Conservation (phyloP, 495 filamentous ascomycete genomes). For the Tuber aestivum region DNA sequence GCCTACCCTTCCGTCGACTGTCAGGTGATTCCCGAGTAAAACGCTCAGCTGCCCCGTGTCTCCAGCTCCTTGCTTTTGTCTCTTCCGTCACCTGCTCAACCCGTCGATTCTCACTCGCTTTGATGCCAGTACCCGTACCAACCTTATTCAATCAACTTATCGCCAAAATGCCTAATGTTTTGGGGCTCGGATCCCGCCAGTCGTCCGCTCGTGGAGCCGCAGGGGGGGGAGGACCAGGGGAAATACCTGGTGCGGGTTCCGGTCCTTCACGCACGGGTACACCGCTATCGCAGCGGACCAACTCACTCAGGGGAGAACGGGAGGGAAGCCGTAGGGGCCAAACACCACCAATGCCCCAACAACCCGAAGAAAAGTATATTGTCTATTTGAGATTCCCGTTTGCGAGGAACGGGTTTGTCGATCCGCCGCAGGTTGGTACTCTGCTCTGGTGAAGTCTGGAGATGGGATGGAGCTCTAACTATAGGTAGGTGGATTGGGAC, state of each 20-base stretch:
- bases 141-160: conserved; percentile 3
- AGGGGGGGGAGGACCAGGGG: conserved; percentile 14
- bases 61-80: neutral
- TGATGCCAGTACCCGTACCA: conserved; percentile 3
- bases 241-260: conserved; percentile 4
- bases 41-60: neutral
- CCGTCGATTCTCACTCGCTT: neutral
- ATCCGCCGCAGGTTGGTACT: conserved; percentile 70
- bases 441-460: conserved; percentile 6
- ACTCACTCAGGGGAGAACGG: conserved; percentile 34
- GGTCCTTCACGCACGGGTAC: conserved; percentile 16
- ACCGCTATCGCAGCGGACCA: conserved; percentile 28
- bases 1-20: neutral
- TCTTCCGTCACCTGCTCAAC: neutral
- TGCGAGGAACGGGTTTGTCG: conserved; percentile 75
- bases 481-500: conserved; percentile 52
- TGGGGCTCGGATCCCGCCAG: conserved; percentile 25
- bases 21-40: neutral
- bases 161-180: conserved; percentile 1
- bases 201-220: conserved; percentile 26
- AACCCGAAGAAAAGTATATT: conserved; percentile 52
- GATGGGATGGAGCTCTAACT: neutral
- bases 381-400: conserved; percentile 86
- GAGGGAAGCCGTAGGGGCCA: conserved; percentile 37
- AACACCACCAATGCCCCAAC: conserved; percentile 21